phyloP scores from a whole-genome alignment of 495 filamentous ascomycete species.

The Viridothelium virens region DNA sequence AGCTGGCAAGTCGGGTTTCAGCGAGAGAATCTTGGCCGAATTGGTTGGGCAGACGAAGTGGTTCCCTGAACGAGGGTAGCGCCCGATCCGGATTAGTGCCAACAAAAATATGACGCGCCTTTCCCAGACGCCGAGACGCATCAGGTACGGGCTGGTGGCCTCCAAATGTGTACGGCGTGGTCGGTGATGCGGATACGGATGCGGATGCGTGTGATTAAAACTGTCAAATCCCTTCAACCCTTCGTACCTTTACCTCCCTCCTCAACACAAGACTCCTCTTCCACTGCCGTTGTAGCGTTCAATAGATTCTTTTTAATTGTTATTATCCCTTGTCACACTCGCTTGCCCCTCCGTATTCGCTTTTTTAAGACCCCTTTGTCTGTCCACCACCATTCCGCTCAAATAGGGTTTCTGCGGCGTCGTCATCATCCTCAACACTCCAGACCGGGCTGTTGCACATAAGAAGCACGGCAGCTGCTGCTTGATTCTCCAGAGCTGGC shows the following conservation, averaged over 20 bases:
- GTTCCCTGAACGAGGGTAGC: neutral
- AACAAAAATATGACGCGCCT: conserved; percentile 1
- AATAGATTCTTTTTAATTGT: neutral
- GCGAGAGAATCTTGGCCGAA: neutral
- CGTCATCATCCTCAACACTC: neutral
- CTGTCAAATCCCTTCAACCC: neutral
- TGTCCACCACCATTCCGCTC: neutral
- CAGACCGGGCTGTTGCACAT: neutral
- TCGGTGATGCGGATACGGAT: neutral
- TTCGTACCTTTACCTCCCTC: neutral
- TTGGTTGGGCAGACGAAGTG: neutral
- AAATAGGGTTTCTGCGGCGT: conserved; percentile 2
- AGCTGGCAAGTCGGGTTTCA: conserved; percentile 1
- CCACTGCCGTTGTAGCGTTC: neutral
- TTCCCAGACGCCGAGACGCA: neutral
- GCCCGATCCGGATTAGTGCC: neutral
- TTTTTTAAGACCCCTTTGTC: neutral
- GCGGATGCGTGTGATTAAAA: conserved; percentile 2
- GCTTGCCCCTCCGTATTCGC: neutral
- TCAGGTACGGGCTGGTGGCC: neutral
- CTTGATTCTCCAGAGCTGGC: neutral
- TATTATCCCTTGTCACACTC: neutral
- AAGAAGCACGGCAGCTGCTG: neutral
- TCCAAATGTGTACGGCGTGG: no score
- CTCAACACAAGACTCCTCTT: neutral